A percentile compares a stretch with the other conserved stretches of the same genome.
These are phyloP conservation scores for Lyophyllum atratum DNA, from an alignment of 768 basidiomycete species.

Conservation along the genomic window DNA sequence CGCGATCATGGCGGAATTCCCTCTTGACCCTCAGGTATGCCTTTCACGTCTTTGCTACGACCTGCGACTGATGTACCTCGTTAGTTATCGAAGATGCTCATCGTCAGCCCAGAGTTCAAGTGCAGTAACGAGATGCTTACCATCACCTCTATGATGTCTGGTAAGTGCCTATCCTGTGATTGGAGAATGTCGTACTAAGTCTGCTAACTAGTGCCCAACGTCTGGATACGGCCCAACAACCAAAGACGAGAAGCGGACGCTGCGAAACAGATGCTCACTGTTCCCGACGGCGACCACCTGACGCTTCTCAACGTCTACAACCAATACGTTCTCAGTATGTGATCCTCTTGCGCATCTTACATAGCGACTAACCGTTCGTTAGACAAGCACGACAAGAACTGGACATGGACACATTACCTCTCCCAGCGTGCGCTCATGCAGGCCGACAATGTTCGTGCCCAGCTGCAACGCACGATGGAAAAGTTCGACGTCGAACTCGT, in stretches of 20 bases:
- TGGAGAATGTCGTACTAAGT: not conserved
- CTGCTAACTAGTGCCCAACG: constrained; percentile 73
- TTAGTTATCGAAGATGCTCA: constrained; percentile 90
- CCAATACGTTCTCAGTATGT: constrained; percentile 80
- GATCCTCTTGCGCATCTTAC: not conserved
- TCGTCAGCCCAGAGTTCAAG: constrained; percentile 91
- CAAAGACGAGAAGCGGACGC: constrained; percentile 90
- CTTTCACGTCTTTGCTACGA: not conserved
- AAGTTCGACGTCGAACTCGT: constrained; percentile 80
- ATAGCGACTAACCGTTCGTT: constrained; percentile 1
- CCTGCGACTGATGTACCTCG: not conserved
- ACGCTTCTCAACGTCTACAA: constrained; percentile 96
- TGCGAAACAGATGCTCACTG: constrained; percentile 84
- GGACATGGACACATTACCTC: constrained; percentile 92
- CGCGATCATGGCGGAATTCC: constrained; percentile 95
- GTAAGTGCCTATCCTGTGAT: constrained; percentile 39
- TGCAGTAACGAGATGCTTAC: constrained; percentile 96
- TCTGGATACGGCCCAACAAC: constrained; percentile 92
- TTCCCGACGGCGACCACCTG: constrained; percentile 96
- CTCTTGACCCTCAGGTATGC: constrained; percentile 92
- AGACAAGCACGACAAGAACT: constrained; percentile 81
- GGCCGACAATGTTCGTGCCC: constrained; percentile 91
- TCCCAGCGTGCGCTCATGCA: constrained; percentile 82
- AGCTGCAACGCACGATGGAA: constrained; percentile 92
- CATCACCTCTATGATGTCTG: constrained; percentile 95